Conservation (phyloP, 2,329 filamentous ascomycete genomes). For the Sporothrix luriei region DNA sequence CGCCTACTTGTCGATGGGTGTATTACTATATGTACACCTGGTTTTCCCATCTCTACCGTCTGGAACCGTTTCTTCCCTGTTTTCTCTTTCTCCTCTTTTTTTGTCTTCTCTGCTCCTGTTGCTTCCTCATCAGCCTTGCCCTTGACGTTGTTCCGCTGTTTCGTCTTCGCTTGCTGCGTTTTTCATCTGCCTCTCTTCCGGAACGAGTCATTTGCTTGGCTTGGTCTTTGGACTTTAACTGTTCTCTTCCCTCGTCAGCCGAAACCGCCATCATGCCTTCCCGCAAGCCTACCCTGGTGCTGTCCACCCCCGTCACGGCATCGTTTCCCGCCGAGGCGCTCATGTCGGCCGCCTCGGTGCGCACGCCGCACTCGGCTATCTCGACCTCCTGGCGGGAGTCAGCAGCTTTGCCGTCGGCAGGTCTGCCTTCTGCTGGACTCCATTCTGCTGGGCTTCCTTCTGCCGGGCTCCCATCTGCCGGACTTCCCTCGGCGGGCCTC, state of each 20-base stretch:
- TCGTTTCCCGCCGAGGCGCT: conserved; percentile 55
- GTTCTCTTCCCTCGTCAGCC: neutral
- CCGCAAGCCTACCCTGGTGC: conserved; percentile 58
- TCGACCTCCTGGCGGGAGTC: conserved; percentile 50
- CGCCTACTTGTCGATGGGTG: neutral
- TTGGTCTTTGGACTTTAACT: conserved; percentile 36
- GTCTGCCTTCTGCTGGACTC: conserved; percentile 47
- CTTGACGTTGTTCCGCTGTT: conserved; percentile 38
- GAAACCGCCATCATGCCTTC: conserved; percentile 48
- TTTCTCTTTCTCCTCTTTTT: neutral
- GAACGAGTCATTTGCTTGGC: conserved; percentile 51
- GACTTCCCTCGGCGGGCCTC: conserved; percentile 48
- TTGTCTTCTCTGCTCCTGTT: conserved; percentile 32
- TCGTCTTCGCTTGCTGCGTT: conserved; percentile 41
- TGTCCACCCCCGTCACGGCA: conserved; percentile 64
- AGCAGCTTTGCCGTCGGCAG: conserved; percentile 43
- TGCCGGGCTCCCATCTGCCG: conserved; percentile 49
- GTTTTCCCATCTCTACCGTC: conserved; percentile 15
- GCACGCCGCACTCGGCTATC: conserved; percentile 68
- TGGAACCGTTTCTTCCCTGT: conserved; percentile 20
- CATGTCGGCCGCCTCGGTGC: conserved; percentile 53
- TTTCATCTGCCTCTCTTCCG: conserved; percentile 43
- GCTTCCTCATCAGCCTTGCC: conserved; percentile 44
- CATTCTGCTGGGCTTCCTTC: conserved; percentile 44
- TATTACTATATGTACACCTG: conserved; percentile 27